These are phyloP conservation scores for Fusarium nodosum DNA, from an alignment of 2,329 filamentous ascomycete genomes.

Conservation along the genomic window DNA sequence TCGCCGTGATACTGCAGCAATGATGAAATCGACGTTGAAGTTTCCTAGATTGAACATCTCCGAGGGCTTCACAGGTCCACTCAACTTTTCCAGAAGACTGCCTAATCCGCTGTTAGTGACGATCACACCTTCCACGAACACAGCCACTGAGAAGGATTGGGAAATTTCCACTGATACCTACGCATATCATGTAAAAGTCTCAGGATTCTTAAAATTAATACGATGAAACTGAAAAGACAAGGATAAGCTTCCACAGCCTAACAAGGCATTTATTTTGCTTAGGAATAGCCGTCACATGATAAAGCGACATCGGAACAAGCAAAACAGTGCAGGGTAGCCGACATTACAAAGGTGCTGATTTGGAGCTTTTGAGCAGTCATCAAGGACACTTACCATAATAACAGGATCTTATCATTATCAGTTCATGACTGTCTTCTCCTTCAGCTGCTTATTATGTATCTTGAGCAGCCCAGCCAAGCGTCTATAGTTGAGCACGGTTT, in stretches of 20 bases:
- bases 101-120: not conserved
- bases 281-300: not conserved
- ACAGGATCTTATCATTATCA: not conserved
- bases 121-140: constrained; percentile 4
- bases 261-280: not conserved
- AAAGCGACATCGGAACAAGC: not conserved
- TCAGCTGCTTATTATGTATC: not conserved
- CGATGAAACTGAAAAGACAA: not conserved
- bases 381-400: not conserved
- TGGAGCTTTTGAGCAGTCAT: not conserved
- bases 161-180: not conserved
- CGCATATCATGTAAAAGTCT: not conserved
- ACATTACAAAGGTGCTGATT: not conserved
- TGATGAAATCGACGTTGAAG: constrained; percentile 17
- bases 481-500: not conserved
- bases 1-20: constrained; percentile 3
- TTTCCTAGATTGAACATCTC: constrained; percentile 4
- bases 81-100: constrained; percentile 18
- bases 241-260: constrained; percentile 1
- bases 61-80: not conserved
- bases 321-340: not conserved
- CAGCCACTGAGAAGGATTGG: constrained; percentile 19
- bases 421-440: not conserved
- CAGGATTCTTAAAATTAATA: not conserved
- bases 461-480: not conserved